Percentiles rank a stretch among this genome's conserved stretches.
Evolutionary conservation across 2,329 filamentous ascomycete species (phyloP).

Genomic region (Penicillium brasilianum): DNA sequence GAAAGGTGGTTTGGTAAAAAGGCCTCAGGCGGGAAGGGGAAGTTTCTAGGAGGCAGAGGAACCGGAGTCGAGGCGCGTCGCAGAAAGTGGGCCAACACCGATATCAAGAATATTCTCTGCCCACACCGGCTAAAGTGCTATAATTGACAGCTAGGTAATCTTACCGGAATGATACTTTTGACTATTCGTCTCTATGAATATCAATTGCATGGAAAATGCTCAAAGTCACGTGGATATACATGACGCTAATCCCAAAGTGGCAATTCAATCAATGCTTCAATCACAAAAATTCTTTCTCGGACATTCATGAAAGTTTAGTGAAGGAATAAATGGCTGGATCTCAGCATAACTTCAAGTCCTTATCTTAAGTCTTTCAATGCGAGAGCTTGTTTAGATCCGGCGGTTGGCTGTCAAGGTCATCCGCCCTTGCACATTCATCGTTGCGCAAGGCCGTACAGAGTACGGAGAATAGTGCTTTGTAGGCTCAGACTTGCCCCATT

Average conservation of each 20-base stretch:
- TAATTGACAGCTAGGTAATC: neutral
- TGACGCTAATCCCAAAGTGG: conserved; percentile 2
- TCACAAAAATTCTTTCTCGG: neutral
- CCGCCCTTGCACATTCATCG: neutral
- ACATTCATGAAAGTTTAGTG: neutral
- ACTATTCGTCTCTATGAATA: conserved; percentile 5
- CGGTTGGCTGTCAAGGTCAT: neutral
- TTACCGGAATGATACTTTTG: neutral
- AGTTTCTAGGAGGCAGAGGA: conserved; percentile 31
- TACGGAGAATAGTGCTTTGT: neutral
- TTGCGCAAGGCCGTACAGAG: neutral
- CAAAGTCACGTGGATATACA: conserved; percentile 18
- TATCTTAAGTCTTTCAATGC: neutral
- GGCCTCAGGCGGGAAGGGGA: conserved; percentile 22
- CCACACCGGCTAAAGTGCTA: neutral
- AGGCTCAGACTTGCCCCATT: neutral
- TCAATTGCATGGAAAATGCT: conserved; percentile 15
- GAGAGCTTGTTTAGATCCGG: neutral
- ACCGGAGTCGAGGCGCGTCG: conserved; percentile 13
- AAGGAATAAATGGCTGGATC: neutral
- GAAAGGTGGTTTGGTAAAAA: conserved; percentile 15
- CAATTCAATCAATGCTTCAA: neutral
- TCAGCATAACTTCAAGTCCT: neutral
- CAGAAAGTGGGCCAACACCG: conserved; percentile 4
- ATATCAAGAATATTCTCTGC: neutral